Evolutionary conservation across 108 stramenopile species (phyloP).

Genomic region (Cyclostephanos invisitatus): DNA sequence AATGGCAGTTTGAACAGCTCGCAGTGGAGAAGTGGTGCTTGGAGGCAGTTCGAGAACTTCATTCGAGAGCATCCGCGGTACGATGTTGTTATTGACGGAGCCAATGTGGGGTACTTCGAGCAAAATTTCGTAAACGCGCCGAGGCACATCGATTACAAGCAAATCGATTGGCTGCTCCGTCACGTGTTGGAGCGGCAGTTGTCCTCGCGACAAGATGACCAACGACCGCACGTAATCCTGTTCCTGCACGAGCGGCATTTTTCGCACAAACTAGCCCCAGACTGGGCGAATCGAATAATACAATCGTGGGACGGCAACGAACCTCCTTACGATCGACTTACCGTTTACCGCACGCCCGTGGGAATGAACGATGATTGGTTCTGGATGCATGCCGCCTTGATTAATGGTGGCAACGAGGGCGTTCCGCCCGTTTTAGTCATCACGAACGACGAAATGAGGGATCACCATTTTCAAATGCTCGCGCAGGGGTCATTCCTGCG

Average conservation of each 20-base stretch:
- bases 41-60: slow-evolving; percentile 46
- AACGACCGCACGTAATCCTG: slow-evolving; percentile 47
- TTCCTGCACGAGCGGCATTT: slow-evolving; percentile 88
- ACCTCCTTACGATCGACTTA: slow-evolving; percentile 36
- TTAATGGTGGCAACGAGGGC: slow-evolving; percentile 35
- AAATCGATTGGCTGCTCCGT: slow-evolving; percentile 88
- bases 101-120: slow-evolving; percentile 97
- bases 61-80: slow-evolving; percentile 39
- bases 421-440: slow-evolving; percentile 72
- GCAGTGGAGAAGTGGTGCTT: slow-evolving; percentile 39
- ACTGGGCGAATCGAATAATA: slow-evolving; percentile 50
- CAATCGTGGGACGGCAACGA: slow-evolving; percentile 52
- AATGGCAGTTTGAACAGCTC: slow-evolving; percentile 13
- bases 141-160: slow-evolving; percentile 88
- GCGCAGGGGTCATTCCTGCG: slow-evolving; percentile 83
- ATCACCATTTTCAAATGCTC: slow-evolving; percentile 98
- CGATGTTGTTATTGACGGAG: slow-evolving; percentile 94
- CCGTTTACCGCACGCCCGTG: slow-evolving; percentile 67
- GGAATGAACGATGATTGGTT: slow-evolving; percentile 99
- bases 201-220: neutral
- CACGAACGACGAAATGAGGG: slow-evolving; percentile 98
- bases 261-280: slow-evolving; percentile 53
- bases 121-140: slow-evolving; percentile 82
- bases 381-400: slow-evolving; percentile 94
- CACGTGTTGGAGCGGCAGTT: slow-evolving; percentile 52